phyloP scores from a whole-genome alignment of 805 yeast genomes.

The Komagataella mondaviorum region DNA sequence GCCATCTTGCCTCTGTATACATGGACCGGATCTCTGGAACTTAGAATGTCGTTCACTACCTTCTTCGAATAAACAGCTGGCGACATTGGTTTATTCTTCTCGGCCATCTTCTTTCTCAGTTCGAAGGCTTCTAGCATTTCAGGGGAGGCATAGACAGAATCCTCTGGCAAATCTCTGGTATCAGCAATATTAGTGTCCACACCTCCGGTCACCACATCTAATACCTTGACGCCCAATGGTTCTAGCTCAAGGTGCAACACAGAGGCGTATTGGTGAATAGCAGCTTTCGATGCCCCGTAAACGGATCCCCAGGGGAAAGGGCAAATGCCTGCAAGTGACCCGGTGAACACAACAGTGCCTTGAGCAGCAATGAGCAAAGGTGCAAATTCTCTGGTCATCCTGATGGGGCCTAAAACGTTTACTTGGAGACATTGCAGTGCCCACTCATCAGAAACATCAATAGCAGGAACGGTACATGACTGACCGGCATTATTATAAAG shows the following conservation, averaged over 20 bases:
- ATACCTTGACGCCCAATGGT: slow-evolving; percentile 59
- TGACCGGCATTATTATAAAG: slow-evolving; percentile 60
- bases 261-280: slow-evolving; percentile 60
- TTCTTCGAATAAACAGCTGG: slow-evolving; percentile 43
- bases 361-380: slow-evolving; percentile 45
- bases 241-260: slow-evolving; percentile 52
- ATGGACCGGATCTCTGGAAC: slow-evolving; percentile 27
- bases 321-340: slow-evolving; percentile 51
- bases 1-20: slow-evolving; percentile 40
- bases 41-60: slow-evolving; percentile 37
- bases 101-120: slow-evolving; percentile 45
- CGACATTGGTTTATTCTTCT: slow-evolving; percentile 41
- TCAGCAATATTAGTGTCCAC: slow-evolving; percentile 63
- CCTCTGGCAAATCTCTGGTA: slow-evolving; percentile 40
- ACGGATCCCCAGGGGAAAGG: slow-evolving; percentile 62
- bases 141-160: slow-evolving; percentile 36
- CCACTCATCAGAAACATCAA: slow-evolving; percentile 47
- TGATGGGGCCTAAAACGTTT: slow-evolving; percentile 59
- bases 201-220: slow-evolving; percentile 65
- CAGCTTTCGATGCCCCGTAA: slow-evolving; percentile 62
- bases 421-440: slow-evolving; percentile 41
- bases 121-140: slow-evolving; percentile 36
- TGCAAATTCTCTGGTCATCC: slow-evolving; percentile 44
- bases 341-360: slow-evolving; percentile 64
- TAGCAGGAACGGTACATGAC: slow-evolving; percentile 58